Evolutionary conservation across 2,329 filamentous ascomycete species (phyloP), one percentile per base, ranked within the genome.

Genomic region (Daldinia sp.): DNA sequence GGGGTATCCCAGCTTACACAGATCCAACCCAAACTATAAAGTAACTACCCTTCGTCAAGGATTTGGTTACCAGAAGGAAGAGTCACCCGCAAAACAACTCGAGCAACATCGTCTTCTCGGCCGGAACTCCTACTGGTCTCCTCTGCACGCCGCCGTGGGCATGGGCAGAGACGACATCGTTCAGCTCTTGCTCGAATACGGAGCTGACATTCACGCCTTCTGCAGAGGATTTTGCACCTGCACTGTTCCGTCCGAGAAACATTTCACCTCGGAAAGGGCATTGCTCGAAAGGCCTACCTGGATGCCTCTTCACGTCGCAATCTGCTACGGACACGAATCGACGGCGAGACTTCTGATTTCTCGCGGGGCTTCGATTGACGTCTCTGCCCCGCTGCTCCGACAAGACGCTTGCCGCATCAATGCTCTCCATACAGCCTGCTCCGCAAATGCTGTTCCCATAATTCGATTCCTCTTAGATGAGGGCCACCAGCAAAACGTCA

Each of bases 371-470:
- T 71, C 69, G 4, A 63, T 19, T 10, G 48, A 63, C 10, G 43
- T 71, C 3, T 67, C 62, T 8, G 61, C 62, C 8, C 48, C 43
- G 11, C 8, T 21, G 10, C 5, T 21, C 37, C 0, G 63, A 56
- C 21, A 23, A 6, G 3, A 53, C 23, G 0, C 19, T 3, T 6
- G 4, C 8, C 61, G 53, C 5, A 53, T 67, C 13, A 70, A 69
- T 11, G 70, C 69, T 39, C 68, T 71, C 13, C 69, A 71, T 32
- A 63, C 63, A 1, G 69, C 69, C n/a, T 70, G 68, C 30, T 47
- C 13, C 9, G 25, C 41, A 1, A 60, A 56, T 39, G 10, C 25
- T 37, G 9, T 55, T 25, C 48, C 63, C 23, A 41, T 62, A 23
- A 35, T 32, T 8, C 55, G 45, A 8, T 60, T 58, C n/a, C 43